Percentiles rank a stretch among this genome's conserved stretches.
phyloP scores from a whole-genome alignment of 345 rosid species.

The Viola odorata region DNA sequence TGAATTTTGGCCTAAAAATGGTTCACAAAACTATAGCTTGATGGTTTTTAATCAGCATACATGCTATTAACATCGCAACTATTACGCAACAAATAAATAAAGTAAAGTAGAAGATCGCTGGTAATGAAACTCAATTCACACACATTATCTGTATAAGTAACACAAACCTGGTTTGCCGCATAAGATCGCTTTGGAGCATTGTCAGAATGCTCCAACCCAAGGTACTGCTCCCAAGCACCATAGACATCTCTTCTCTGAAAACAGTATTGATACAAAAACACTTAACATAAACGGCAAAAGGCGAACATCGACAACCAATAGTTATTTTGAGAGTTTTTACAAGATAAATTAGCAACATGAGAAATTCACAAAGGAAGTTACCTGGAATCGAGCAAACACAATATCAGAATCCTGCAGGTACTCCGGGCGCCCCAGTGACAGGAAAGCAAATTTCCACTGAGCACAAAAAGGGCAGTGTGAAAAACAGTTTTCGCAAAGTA shows the following conservation, averaged over 20 bases:
- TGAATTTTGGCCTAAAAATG: too few relatives aligned
- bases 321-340: not conserved
- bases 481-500: too few relatives aligned
- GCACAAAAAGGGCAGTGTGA: not conserved
- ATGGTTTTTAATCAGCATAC: too few relatives aligned
- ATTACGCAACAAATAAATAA: too few relatives aligned
- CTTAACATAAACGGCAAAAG: not conserved
- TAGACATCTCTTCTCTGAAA: slow-evolving; percentile 78
- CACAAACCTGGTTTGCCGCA: slow-evolving; percentile 66
- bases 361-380: slow-evolving; percentile 10
- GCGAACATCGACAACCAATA: too few relatives aligned
- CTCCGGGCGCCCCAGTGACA: slow-evolving; percentile 86
- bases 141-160: not conserved
- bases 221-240: slow-evolving; percentile 97
- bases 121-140: too few relatives aligned
- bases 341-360: not conserved
- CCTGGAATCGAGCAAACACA: slow-evolving; percentile 84
- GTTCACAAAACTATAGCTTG: too few relatives aligned
- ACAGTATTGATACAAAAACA: not conserved
- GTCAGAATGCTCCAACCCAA: slow-evolving; percentile 90
- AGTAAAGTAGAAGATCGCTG: too few relatives aligned
- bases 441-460: slow-evolving; percentile 94
- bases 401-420: slow-evolving; percentile 80
- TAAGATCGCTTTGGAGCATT: slow-evolving; percentile 70
- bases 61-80: too few relatives aligned